Evolutionary conservation across 2,329 filamentous ascomycete genomes (phyloP).

Genomic region (Orbilia blumenaviensis): DNA sequence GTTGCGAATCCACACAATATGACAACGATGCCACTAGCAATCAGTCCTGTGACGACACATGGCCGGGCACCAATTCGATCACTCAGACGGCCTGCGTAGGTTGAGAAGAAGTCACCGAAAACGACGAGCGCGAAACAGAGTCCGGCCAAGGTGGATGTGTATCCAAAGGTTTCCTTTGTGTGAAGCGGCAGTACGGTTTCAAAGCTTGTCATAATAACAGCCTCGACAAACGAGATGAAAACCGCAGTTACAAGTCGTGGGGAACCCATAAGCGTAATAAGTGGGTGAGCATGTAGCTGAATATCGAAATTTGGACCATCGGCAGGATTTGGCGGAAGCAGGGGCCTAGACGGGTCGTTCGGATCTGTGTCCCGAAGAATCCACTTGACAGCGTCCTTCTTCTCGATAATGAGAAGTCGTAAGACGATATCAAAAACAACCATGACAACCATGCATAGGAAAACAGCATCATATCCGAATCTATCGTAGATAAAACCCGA

Average conservation of each 20-base stretch:
- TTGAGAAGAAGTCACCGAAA: conserved; percentile 51
- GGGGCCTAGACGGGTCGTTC: conserved; percentile 32
- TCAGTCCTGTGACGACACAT: conserved; percentile 32
- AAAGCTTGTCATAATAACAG: conserved; percentile 49
- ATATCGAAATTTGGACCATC: conserved; percentile 44
- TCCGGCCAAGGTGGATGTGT: conserved; percentile 46
- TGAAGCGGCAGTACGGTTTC: conserved; percentile 52
- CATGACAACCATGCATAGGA: conserved; percentile 49
- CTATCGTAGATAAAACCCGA: conserved; percentile 48
- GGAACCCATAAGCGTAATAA: conserved; percentile 36
- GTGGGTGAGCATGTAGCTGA: conserved; percentile 38
- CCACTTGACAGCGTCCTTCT: conserved; percentile 52
- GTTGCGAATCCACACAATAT: conserved; percentile 28
- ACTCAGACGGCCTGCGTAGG: conserved; percentile 44
- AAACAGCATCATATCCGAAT: conserved; percentile 47
- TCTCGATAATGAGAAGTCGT: conserved; percentile 52
- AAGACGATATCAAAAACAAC: conserved; percentile 48
- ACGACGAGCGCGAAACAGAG: conserved; percentile 46
- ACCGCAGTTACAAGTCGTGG: conserved; percentile 49
- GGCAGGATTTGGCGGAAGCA: conserved; percentile 24
- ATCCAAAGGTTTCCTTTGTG: conserved; percentile 49
- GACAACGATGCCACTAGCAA: conserved; percentile 1
- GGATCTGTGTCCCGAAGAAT: conserved; percentile 31
- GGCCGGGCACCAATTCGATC: conserved; percentile 44
- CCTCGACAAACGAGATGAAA: conserved; percentile 43